Evolutionary conservation across 2,329 filamentous ascomycete species (phyloP), one percentile per base, ranked within the genome.

Genomic region (Colletotrichum nymphaeae): DNA sequence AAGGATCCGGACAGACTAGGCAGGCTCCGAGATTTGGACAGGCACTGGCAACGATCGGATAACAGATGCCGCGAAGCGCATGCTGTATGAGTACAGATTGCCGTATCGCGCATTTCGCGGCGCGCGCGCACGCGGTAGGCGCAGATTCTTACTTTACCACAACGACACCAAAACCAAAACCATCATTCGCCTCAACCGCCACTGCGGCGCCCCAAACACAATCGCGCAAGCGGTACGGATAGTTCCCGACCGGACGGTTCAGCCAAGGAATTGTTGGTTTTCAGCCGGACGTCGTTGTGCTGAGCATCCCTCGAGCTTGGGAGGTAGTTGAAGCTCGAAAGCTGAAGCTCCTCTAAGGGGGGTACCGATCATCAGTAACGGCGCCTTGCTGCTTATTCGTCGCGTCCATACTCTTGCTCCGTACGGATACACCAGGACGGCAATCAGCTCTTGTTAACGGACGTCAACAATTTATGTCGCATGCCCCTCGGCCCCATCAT

Each of bases 231-330:
- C 19, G 60, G 59, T 11, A 42, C 35, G 35, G 35, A 42, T 42
- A 35, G 49, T 46, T 68, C 55, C 58, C 49, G 24, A 16, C 22
- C 46, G 9, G 58, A 49, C 49, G 66, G 66, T 55, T 63, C 58
- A 35, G 19, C 46, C 52, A 56, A 63, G 30, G 19, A 55, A 37
- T 9, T 42, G 26, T 6, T 11, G 19, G 42, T 32, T 53, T 19
- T 32, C 42, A n/a, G 55, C 55, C 24, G 26, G 28, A 28, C 55
- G 19, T 26, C 55, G n/a, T 53, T 46, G 19, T 19, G 16, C 6
- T 46, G 42, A 46, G 16, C 42, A 46, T 46, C 42, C 7, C 42
- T 46, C 42, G 42, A 46, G 42, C 7, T 4, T 42, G 16, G 32
- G 32, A 32, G 32, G 11, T 32, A 11, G 35, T 42, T 16, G 35